phyloP scores from a whole-genome alignment of 306 rosid species.

The Cicer arietinum region DNA sequence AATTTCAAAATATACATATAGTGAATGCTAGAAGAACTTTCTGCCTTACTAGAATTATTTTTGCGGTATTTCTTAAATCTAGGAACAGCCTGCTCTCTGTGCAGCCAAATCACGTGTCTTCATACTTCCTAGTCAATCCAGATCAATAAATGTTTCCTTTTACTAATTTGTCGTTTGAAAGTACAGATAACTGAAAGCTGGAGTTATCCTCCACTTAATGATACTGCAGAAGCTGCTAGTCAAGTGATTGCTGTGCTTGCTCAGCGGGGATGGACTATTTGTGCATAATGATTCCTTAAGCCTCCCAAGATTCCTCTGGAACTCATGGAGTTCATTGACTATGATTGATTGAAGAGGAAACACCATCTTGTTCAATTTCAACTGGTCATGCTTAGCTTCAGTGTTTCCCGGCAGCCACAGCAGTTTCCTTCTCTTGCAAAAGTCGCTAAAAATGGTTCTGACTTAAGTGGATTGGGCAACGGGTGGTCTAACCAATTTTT shows the following conservation, averaged over 20 bases:
- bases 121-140: not conserved
- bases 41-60: conserved; percentile 1
- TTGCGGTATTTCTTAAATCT: conserved; percentile 4
- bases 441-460: conserved; percentile 24
- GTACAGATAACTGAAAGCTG: conserved; percentile 70
- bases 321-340: conserved; percentile 10
- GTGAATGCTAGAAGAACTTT: conserved; percentile 25
- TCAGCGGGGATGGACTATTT: conserved; percentile 80
- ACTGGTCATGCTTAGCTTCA: not conserved
- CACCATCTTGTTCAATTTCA: conserved; percentile 10
- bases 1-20: not conserved
- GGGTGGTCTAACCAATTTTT: conserved; percentile 27
- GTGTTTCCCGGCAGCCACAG: conserved; percentile 20
- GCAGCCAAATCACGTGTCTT: conserved; percentile 19
- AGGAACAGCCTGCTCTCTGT: not conserved
- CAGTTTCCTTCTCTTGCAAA: conserved; percentile 29
- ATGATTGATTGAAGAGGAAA: conserved; percentile 25
- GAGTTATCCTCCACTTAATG: conserved; percentile 87
- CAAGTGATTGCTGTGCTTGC: conserved; percentile 65
- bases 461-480: conserved; percentile 15
- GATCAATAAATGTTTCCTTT: not conserved
- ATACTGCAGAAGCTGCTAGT: conserved; percentile 76
- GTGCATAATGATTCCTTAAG: conserved; percentile 27
- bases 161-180: conserved; percentile 27
- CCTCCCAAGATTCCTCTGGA: conserved; percentile 16